Evolutionary conservation across 805 yeast genomes (phyloP), one percentile per base, ranked within the genome.

Genomic region (Metschnikowia picachoensis): DNA sequence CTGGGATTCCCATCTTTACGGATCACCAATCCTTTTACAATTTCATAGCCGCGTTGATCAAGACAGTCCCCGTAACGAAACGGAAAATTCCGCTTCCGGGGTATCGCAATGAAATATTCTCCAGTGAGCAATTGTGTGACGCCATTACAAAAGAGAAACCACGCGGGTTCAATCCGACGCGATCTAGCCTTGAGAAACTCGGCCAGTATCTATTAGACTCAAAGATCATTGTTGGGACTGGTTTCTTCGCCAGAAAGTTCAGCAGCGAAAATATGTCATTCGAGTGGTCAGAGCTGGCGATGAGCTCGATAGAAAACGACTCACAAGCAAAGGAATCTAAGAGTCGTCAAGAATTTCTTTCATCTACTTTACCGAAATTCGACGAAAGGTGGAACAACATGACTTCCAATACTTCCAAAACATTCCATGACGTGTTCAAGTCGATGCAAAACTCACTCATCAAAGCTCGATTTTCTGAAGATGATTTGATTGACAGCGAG

Each of bases 221-320:
- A 44, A 68, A 64, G 43, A 50, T 72, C 10, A 49, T 70, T 6
- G 48, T 56, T 0, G 64, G 67, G 2, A 62, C 69, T 3, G 65
- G 68, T 3, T 55, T 70, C 35, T 56, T 71, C 37, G 56, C 63
- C 7, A 64, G 56, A 45, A 68, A 67, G 50, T 72, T 72, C 51
- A 68, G 56, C 43, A 66, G 71, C 45, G 74, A 70, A 44, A 68
- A 67, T 3, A 63, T 68, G 70, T 70, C 74, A 74, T 68, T 69
- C 39, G 76, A 72, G 51, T 72, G 76, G 76, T 56, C 72, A 1
- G 71, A 66, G 20, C 46, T 60, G 38, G 68, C 73, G 7, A 20
- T 55, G 3, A 56, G 44, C 17, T 48, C 43, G 4, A 15, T 36
- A 5, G 47, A 27, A n/a, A 38, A 30, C 11, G 28, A 32, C 16